phyloP scores from a whole-genome alignment of 1,139 yeast species.

The Pichia sp. region DNA sequence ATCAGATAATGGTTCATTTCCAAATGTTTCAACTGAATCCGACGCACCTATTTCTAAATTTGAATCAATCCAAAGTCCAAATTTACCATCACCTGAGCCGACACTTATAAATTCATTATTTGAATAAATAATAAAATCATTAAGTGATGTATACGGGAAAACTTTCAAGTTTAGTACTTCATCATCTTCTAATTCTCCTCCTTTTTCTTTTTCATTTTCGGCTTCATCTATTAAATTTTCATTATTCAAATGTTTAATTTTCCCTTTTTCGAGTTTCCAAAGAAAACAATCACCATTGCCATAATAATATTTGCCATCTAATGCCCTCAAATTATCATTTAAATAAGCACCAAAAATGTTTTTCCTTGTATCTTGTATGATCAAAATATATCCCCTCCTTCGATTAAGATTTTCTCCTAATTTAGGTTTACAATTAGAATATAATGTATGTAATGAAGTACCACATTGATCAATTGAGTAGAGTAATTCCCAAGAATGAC shows the following conservation, averaged over 20 bases:
- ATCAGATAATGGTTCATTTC: constrained; percentile 75
- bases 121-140: constrained; percentile 81
- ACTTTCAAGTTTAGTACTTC: constrained; percentile 49
- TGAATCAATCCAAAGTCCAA: constrained; percentile 85
- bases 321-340: constrained; percentile 67
- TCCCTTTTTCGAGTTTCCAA: constrained; percentile 60
- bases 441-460: constrained; percentile 74
- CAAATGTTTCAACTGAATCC: constrained; percentile 76
- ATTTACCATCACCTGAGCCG: constrained; percentile 92
- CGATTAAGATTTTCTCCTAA: constrained; percentile 28
- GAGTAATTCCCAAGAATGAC: constrained; percentile 67
- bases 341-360: constrained; percentile 77
- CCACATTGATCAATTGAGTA: constrained; percentile 92
- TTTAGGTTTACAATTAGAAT: constrained; percentile 29
- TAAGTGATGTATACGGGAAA: constrained; percentile 81
- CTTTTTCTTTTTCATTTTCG: constrained; percentile 1
- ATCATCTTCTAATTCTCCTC: constrained; percentile 2
- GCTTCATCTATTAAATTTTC: not conserved
- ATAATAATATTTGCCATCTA: constrained; percentile 66
- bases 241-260: constrained; percentile 19
- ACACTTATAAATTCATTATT: constrained; percentile 71
- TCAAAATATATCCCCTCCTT: constrained; percentile 64
- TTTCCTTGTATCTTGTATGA: constrained; percentile 56
- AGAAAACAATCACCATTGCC: constrained; percentile 96
- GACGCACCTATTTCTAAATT: constrained; percentile 72